These are phyloP conservation scores for Colletotrichum trifolii DNA, from an alignment of 2,329 filamentous ascomycete species.

Conservation along the genomic window DNA sequence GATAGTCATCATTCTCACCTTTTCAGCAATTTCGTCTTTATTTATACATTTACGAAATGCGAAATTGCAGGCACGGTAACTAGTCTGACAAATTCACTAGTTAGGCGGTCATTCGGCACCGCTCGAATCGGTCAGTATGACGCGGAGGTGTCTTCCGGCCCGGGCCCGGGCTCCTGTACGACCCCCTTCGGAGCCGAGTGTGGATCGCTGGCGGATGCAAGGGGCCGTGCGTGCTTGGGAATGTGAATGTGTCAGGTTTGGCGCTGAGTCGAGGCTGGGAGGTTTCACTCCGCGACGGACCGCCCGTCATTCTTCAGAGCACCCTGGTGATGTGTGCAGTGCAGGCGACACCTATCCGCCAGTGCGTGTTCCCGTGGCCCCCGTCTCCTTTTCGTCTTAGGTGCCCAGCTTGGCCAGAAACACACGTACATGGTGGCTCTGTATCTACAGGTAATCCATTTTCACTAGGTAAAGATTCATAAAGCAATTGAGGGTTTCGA, in stretches of 20 bases:
- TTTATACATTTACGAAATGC: no score
- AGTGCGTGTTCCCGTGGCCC: background rate
- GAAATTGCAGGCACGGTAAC: no score
- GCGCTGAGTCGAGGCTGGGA: conserved; percentile 15
- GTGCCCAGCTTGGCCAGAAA: conserved; percentile 18
- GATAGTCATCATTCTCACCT: no score
- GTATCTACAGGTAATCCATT: no score
- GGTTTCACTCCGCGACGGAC: conserved; percentile 22
- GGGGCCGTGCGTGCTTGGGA: conserved; percentile 24
- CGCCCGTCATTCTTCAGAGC: conserved; percentile 7
- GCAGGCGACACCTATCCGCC: conserved; percentile 20
- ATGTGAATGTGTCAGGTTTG: conserved; percentile 21
- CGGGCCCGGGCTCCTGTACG: background rate
- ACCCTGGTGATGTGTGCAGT: conserved; percentile 20
- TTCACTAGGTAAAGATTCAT: no score
- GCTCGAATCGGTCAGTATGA: no score
- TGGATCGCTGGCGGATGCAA: conserved; percentile 4
- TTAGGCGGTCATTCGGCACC: no score
- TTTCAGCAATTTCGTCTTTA: no score
- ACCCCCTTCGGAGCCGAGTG: conserved; percentile 21
- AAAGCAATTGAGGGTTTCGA: no score
- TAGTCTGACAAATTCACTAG: no score
- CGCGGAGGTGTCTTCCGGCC: no score
- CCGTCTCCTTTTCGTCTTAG: conserved; percentile 11
- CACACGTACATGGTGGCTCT: conserved; percentile 14